Percentiles rank a stretch among this genome's conserved stretches.
These are phyloP conservation scores for Paramecium octaurelia DNA, from an alignment of 73 alveolate species.

Conservation along the genomic window DNA sequence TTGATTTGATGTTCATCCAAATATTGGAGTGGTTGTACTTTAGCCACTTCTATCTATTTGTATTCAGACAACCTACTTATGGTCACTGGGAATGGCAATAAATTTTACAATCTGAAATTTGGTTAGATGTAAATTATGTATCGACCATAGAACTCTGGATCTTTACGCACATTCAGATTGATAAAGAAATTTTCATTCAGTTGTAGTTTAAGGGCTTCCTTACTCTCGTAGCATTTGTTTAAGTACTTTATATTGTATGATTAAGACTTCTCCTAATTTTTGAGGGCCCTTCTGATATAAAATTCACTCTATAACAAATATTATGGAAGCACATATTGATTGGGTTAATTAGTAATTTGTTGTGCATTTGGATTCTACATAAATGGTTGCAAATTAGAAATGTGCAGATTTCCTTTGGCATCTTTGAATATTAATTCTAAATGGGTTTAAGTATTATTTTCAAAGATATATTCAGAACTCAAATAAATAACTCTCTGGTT, in stretches of 20 bases:
- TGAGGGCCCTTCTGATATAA: background rate
- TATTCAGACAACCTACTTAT: background rate
- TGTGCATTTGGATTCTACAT: background rate
- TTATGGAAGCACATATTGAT: background rate
- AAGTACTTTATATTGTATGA: background rate
- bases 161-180: background rate
- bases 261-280: background rate
- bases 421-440: background rate
- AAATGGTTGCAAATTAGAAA: background rate
- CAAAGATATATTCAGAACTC: background rate
- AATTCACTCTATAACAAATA: background rate
- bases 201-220: background rate
- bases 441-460: background rate
- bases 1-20: background rate
- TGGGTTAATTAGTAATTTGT: background rate
- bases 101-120: background rate
- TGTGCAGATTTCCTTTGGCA: background rate
- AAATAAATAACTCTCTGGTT: background rate
- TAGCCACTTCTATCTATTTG: background rate
- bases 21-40: background rate
- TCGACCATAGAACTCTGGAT: constrained; percentile 1
- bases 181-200: background rate
- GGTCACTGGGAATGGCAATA: background rate
- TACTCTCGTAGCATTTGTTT: background rate
- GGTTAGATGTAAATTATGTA: background rate